Evolutionary conservation across 495 filamentous ascomycete genomes (phyloP).

Genomic region (Collariella sp.): DNA sequence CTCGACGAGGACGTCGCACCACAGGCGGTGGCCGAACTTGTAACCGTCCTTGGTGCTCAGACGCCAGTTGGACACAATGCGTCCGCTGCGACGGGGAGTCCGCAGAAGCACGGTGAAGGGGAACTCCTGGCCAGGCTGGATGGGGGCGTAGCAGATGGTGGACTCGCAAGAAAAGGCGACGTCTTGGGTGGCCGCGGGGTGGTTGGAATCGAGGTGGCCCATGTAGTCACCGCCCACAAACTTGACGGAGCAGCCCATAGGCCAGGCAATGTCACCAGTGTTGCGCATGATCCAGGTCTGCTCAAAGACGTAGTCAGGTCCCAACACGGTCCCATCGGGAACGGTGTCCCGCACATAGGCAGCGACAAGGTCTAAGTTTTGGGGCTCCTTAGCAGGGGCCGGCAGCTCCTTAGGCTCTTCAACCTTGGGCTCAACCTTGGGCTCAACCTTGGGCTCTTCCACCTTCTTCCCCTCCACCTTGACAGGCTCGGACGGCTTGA

Average conservation of each 20-base stretch:
- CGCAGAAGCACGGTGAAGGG: constrained; percentile 80
- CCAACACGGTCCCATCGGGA: constrained; percentile 63
- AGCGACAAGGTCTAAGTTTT: constrained; percentile 48
- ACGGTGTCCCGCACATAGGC: constrained; percentile 72
- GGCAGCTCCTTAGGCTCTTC: constrained; percentile 24
- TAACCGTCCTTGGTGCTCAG: constrained; percentile 72
- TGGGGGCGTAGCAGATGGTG: constrained; percentile 59
- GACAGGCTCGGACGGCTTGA: constrained; percentile 48
- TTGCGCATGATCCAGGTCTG: constrained; percentile 93
- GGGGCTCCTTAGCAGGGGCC: constrained; percentile 11
- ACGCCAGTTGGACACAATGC: constrained; percentile 91
- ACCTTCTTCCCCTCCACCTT: constrained; percentile 27
- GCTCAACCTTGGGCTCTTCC: too few species aligned
- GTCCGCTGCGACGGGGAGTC: constrained; percentile 61
- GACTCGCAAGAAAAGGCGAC: constrained; percentile 69
- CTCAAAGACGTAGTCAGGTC: constrained; percentile 62
- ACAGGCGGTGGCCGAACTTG: constrained; percentile 85
- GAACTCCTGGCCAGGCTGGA: constrained; percentile 62
- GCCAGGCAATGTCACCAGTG: constrained; percentile 70
- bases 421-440: constrained; percentile 21
- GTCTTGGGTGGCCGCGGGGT: constrained; percentile 63
- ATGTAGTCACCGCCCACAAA: constrained; percentile 92
- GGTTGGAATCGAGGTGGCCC: constrained; percentile 73
- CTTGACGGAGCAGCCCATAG: constrained; percentile 79
- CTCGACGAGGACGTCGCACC: constrained; percentile 80